phyloP scores from a whole-genome alignment of 1,284 basidiomycete species.

The Ustilago lituana region DNA sequence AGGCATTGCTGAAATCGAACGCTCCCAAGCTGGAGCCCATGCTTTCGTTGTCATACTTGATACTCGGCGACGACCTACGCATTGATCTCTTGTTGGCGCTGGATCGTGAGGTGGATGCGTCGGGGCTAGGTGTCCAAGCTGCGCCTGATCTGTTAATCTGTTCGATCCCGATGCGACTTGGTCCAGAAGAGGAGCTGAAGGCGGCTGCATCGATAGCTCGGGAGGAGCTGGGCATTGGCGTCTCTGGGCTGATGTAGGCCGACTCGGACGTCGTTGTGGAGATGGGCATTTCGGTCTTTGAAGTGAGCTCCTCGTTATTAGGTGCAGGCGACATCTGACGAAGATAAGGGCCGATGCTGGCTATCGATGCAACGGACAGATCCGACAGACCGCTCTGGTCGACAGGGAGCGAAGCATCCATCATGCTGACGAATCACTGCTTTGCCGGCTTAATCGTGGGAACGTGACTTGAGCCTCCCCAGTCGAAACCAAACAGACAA shows the following conservation, averaged over 20 bases:
- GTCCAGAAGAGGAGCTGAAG: conserved; percentile 6
- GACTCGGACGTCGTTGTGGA: neutral
- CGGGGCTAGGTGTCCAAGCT: conserved; percentile 38
- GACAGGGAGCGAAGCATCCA: conserved; percentile 18
- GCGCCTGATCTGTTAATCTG: neutral
- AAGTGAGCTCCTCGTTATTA: no score
- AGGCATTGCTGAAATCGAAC: conserved; percentile 51
- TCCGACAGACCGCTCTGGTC: conserved; percentile 41
- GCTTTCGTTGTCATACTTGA: conserved; percentile 23
- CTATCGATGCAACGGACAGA: conserved; percentile 29
- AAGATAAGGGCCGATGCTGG: conserved; percentile 11
- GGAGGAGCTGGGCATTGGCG: neutral
- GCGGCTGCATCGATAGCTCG: neutral
- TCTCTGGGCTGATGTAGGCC: neutral
- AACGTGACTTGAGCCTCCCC: no score
- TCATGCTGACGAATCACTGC: conserved; percentile 1
- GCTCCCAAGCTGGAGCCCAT: conserved; percentile 35
- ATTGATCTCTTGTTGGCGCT: neutral
- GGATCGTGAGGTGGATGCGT: conserved; percentile 24
- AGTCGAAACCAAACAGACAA: no score
- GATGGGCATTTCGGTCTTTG: no score
- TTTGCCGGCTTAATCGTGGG: no score
- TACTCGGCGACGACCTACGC: conserved; percentile 1
- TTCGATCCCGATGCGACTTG: neutral
- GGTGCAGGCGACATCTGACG: conserved; percentile 5